Percentiles rank a stretch among this genome's conserved stretches.
Evolutionary conservation across 2,329 filamentous ascomycete genomes (phyloP).

Genomic region (Xylariaceae sp.): DNA sequence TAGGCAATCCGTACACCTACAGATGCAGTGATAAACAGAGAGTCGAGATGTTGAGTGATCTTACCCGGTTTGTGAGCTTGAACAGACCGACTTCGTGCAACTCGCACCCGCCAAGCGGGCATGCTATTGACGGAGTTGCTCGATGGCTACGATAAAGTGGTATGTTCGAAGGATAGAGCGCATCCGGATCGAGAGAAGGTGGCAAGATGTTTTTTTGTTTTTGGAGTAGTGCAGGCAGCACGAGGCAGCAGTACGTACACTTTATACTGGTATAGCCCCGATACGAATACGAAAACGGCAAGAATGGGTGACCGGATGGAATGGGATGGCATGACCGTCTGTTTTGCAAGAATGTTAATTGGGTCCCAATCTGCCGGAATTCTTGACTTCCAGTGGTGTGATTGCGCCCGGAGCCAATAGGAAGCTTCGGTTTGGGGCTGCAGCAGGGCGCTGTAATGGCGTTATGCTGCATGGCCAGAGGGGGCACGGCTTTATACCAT

Average conservation of each 20-base stretch:
- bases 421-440: neutral
- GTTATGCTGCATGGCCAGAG: neutral
- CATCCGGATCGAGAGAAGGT: neutral
- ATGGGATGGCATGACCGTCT: constrained; percentile 8
- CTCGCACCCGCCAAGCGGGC: no score
- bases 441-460: neutral
- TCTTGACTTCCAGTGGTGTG: constrained; percentile 14
- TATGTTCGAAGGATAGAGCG: neutral
- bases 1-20: no score
- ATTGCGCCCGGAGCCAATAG: constrained; percentile 11
- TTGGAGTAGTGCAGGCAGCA: neutral
- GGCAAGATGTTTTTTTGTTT: neutral
- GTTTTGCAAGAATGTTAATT: constrained; percentile 6
- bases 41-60: no score
- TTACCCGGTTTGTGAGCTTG: no score
- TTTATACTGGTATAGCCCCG: neutral
- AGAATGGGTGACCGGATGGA: neutral
- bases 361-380: constrained; percentile 10
- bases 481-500: neutral
- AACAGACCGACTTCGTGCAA: no score
- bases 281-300: constrained; percentile 30
- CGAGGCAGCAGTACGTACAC: neutral
- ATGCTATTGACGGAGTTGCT: no score
- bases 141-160: no score
- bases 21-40: no score